Conservation (phyloP, 2,329 filamentous ascomycete species). For the Cyphellophora europaea region DNA sequence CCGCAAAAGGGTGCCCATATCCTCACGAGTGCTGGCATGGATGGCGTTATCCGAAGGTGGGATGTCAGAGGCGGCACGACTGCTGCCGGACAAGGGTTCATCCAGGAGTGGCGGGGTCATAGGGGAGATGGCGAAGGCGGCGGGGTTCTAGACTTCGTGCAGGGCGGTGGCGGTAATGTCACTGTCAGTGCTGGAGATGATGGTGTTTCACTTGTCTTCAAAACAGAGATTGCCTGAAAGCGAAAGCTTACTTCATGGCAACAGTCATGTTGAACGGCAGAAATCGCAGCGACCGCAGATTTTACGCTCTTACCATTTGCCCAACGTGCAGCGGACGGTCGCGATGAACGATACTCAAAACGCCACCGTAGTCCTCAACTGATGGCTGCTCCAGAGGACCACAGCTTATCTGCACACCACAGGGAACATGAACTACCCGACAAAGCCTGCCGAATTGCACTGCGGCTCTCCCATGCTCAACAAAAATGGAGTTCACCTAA, state of each 20-base stretch:
- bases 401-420: not conserved
- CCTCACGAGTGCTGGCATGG: constrained; percentile 82
- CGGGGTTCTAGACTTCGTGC: constrained; percentile 84
- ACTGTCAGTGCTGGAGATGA: constrained; percentile 91
- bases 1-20: constrained; percentile 48
- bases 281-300: not conserved
- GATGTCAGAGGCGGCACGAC: constrained; percentile 63
- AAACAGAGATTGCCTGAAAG: constrained; percentile 9
- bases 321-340: not conserved
- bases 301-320: not conserved
- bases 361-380: not conserved
- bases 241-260: not conserved
- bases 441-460: not conserved
- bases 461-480: not conserved
- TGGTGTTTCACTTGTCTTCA: constrained; percentile 35
- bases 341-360: not conserved
- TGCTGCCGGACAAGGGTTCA: constrained; percentile 55
- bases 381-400: not conserved
- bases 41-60: constrained; percentile 85
- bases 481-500: not conserved
- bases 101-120: constrained; percentile 88
- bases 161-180: constrained; percentile 51
- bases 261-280: not conserved
- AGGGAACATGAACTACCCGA: not conserved
- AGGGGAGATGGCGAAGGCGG: constrained; percentile 75